phyloP scores from a whole-genome alignment of 2,329 filamentous ascomycete genomes.

The Penicillium palitans region DNA sequence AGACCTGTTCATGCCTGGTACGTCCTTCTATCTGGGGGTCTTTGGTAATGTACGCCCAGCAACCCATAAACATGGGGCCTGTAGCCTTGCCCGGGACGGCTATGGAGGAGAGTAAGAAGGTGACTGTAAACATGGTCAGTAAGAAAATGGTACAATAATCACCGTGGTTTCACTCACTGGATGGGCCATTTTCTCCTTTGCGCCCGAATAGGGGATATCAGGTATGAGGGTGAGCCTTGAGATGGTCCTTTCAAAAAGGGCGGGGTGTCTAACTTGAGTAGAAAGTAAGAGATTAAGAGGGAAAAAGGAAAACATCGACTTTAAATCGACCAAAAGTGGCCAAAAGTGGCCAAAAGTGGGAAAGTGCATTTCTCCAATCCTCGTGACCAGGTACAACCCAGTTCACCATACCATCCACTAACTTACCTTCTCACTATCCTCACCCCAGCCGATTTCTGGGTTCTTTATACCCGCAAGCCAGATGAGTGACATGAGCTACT shows the following conservation, averaged over 20 bases:
- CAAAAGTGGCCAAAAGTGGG: too few species aligned
- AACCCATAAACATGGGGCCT: background rate
- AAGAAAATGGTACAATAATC: background rate
- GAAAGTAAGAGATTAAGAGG: background rate
- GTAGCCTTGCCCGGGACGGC: background rate
- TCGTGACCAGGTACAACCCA: too few species aligned
- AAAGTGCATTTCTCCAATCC: too few species aligned
- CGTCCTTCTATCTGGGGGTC: background rate
- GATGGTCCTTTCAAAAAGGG: background rate
- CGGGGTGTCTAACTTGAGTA: background rate
- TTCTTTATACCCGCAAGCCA: too few species aligned
- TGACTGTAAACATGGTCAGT: background rate
- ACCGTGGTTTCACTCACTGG: background rate
- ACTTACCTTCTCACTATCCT: too few species aligned
- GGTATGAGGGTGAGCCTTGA: background rate
- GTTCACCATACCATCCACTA: too few species aligned
- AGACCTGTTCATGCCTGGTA: background rate
- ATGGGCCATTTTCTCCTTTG: background rate
- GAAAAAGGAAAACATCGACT: too few species aligned
- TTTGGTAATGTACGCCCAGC: background rate
- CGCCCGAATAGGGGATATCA: background rate
- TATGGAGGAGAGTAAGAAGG: background rate
- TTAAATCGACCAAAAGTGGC: too few species aligned
- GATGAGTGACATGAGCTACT: too few species aligned
- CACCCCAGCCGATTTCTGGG: too few species aligned